phyloP scores from a whole-genome alignment of 805 yeast genomes.

The Wickerhamomyces pijperi region DNA sequence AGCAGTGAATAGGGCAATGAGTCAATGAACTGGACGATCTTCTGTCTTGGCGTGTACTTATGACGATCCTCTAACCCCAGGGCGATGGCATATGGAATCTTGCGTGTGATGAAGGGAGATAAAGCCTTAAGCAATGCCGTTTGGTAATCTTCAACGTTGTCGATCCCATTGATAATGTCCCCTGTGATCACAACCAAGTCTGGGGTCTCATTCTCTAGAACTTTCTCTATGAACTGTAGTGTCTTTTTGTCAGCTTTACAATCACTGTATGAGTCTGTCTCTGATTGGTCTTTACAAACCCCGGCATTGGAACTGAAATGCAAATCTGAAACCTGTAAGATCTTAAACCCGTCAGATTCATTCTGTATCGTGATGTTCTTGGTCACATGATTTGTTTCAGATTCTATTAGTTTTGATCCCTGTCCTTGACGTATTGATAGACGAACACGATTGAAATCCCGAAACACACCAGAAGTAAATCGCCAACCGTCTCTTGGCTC shows the following conservation, averaged over 20 bases:
- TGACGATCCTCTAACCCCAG: constrained; percentile 56
- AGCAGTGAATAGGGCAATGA: constrained; percentile 39
- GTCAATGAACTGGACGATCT: constrained; percentile 32
- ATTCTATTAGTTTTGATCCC: too few species aligned
- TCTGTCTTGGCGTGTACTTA: constrained; percentile 31
- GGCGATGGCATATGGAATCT: constrained; percentile 49
- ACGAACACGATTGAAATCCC: background rate
- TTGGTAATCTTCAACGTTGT: constrained; percentile 45
- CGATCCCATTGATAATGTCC: constrained; percentile 52
- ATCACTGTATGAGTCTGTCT: constrained; percentile 16
- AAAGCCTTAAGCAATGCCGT: constrained; percentile 50
- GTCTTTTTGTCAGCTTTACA: constrained; percentile 49
- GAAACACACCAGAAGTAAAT: constrained; percentile 14
- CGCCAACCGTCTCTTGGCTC: constrained; percentile 55
- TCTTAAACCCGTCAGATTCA: constrained; percentile 30
- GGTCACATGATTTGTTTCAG: too few species aligned
- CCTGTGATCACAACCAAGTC: constrained; percentile 58
- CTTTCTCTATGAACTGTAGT: constrained; percentile 34
- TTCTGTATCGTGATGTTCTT: background rate
- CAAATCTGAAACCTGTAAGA: constrained; percentile 56
- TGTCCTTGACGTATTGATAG: constrained; percentile 3
- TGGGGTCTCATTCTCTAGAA: constrained; percentile 44
- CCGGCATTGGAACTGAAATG: constrained; percentile 55
- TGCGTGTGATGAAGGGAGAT: constrained; percentile 37
- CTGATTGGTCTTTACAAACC: constrained; percentile 31